Percentiles rank a stretch among this genome's conserved stretches.
Evolutionary conservation across 306 rosid genomes (phyloP).

Genomic region (Castanea sativa): DNA sequence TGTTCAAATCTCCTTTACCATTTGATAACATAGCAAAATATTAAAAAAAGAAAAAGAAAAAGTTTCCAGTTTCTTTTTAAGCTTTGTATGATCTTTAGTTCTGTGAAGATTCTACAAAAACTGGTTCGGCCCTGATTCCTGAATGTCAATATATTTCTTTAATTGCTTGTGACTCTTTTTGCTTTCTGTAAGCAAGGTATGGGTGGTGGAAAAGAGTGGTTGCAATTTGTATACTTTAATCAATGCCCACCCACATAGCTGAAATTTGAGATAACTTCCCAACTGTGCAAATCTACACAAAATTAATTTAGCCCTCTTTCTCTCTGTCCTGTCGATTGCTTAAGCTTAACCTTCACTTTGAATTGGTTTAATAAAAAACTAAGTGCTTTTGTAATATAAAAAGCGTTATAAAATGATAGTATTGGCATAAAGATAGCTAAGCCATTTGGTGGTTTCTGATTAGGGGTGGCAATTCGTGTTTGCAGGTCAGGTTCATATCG

Average conservation of each 20-base stretch:
- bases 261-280: not conserved
- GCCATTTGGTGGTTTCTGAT: not conserved
- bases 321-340: not conserved
- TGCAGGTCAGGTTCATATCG: too few species aligned
- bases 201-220: constrained; percentile 15
- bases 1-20: not conserved
- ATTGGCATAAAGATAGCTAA: not conserved
- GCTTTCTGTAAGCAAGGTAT: not conserved
- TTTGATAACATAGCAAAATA: too few species aligned
- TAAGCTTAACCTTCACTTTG: not conserved
- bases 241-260: constrained; percentile 6
- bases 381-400: too few species aligned
- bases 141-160: not conserved
- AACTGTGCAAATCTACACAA: constrained; percentile 2
- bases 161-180: not conserved
- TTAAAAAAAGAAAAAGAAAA: too few species aligned
- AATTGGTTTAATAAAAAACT: too few species aligned
- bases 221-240: not conserved
- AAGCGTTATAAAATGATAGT: too few species aligned
- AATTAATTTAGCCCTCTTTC: not conserved
- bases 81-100: not conserved
- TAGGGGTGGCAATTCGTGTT: too few species aligned
- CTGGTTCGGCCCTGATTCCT: not conserved
- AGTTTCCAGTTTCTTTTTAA: too few species aligned
- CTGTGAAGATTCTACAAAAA: not conserved